Evolutionary conservation across 176 grass and related monocot genomes (phyloP).

Genomic region (Chloris gayana): DNA sequence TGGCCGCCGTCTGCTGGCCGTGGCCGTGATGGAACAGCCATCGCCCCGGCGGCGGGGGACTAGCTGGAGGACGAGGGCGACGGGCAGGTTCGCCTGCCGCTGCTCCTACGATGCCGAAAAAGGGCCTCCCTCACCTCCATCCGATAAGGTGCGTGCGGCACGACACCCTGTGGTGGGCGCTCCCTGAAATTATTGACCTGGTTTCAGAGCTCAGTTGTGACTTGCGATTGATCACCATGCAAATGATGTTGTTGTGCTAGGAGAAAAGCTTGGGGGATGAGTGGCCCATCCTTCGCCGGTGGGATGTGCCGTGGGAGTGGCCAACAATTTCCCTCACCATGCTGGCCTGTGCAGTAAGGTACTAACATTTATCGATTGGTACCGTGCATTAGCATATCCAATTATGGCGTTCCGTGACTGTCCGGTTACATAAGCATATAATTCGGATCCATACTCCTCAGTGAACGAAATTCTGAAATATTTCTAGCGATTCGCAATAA

Average conservation of each 20-base stretch:
- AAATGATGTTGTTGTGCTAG: conserved; percentile 10
- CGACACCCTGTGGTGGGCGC: background rate
- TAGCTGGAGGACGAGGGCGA: background rate
- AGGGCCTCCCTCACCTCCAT: conserved; percentile 17
- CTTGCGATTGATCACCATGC: background rate
- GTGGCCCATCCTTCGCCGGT: conserved; percentile 61
- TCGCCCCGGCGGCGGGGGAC: background rate
- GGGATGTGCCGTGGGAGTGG: conserved; percentile 97
- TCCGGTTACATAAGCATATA: background rate
- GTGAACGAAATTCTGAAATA: background rate
- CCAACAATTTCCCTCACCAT: conserved; percentile 81
- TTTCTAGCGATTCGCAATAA: too few species aligned
- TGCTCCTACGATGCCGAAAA: conserved; percentile 37
- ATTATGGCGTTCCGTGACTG: background rate
- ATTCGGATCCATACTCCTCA: background rate
- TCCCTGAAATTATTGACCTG: background rate
- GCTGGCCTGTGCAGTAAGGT: conserved; percentile 83
- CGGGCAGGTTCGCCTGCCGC: conserved; percentile 23
- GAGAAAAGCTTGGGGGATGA: conserved; percentile 43
- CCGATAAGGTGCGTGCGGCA: conserved; percentile 38
- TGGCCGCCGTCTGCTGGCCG: background rate
- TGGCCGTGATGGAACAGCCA: conserved; percentile 4
- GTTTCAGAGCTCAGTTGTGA: background rate
- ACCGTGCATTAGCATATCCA: background rate
- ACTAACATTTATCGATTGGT: background rate